Evolutionary conservation across 495 filamentous ascomycete genomes (phyloP).

Genomic region (Penicillium tannophilum): DNA sequence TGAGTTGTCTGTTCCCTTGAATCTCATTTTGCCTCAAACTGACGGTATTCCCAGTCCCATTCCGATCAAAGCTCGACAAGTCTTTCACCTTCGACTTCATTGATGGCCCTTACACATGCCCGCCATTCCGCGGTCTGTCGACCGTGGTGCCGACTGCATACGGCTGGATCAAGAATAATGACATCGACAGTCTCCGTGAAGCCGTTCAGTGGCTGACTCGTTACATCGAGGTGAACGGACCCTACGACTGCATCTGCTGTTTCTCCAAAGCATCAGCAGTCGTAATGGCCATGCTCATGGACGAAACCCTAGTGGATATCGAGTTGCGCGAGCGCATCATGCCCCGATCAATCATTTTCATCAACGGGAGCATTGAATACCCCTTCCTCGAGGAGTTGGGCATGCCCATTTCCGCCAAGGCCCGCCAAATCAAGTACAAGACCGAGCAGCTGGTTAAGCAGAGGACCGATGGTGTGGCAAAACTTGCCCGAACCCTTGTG

Average conservation of each 20-base stretch:
- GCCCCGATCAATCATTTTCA: neutral
- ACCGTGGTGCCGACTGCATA: neutral
- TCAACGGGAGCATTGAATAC: slow-evolving; percentile 1
- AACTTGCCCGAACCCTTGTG: neutral
- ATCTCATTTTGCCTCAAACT: neutral
- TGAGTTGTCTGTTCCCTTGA: neutral
- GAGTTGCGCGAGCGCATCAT: neutral
- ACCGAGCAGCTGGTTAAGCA: neutral
- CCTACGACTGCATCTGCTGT: slow-evolving; percentile 1
- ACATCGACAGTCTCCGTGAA: neutral
- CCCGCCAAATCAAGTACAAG: neutral
- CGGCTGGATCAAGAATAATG: neutral
- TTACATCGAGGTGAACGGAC: neutral
- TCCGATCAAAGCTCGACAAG: neutral
- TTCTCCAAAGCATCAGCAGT: neutral
- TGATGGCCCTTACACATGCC: neutral
- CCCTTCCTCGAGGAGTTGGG: neutral
- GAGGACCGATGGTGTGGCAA: neutral
- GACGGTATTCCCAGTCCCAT: neutral
- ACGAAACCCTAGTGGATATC: neutral
- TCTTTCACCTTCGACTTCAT: neutral
- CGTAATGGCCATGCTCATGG: neutral
- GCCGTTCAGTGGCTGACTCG: neutral
- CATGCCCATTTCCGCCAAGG: neutral
- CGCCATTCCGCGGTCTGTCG: neutral